Conservation (phyloP, 257 asterid species). For the Penstemon newberryi region DNA sequence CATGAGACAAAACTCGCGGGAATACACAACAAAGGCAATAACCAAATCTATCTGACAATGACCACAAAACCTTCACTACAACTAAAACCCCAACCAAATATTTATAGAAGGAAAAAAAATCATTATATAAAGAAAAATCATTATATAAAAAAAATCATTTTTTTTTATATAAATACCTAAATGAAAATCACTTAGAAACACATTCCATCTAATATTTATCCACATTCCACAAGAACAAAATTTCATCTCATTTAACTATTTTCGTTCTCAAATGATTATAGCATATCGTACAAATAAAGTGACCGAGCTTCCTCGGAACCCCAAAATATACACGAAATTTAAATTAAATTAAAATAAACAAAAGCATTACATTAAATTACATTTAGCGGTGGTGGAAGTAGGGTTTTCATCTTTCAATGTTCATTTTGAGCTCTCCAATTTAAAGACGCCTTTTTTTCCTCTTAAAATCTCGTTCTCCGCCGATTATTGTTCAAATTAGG, state of each 20-base stretch:
- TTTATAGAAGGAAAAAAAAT: too few species aligned
- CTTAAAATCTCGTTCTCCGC: constrained; percentile 29
- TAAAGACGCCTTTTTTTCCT: constrained; percentile 5
- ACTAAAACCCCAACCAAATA: too few species aligned
- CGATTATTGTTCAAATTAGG: constrained; percentile 29
- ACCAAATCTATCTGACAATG: constrained; percentile 29
- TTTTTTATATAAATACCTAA: too few species aligned
- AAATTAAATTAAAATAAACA: constrained; percentile 18
- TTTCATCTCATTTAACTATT: too few species aligned
- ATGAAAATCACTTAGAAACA: too few species aligned
- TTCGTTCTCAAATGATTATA: too few species aligned
- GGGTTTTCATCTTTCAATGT: constrained; percentile 46
- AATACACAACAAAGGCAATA: constrained; percentile 13
- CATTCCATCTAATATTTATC: too few species aligned
- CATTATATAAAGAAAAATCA: background rate
- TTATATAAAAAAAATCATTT: background rate
- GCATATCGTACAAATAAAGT: constrained; percentile 18
- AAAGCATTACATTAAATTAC: background rate
- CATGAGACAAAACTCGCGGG: constrained; percentile 21
- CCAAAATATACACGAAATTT: constrained; percentile 21
- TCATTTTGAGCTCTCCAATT: constrained; percentile 22
- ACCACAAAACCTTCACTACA: constrained; percentile 1
- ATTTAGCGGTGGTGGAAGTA: constrained; percentile 28
- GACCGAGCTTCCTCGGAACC: constrained; percentile 36
- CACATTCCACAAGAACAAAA: too few species aligned